phyloP scores from a whole-genome alignment of 2,329 filamentous ascomycete species.

The Didymella pinodella region DNA sequence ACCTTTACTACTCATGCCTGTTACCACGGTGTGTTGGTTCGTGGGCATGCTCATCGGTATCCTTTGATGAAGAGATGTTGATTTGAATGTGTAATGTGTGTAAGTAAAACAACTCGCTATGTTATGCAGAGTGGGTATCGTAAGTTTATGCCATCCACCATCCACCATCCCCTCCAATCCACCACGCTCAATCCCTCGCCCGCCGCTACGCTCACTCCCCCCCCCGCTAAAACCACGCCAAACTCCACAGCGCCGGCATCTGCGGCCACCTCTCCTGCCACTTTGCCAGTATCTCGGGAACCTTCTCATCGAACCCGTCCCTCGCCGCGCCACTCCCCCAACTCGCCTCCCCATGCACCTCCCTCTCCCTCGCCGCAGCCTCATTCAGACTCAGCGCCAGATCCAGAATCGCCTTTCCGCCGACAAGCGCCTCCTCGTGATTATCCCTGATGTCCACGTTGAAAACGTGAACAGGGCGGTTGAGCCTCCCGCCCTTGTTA shows the following conservation, averaged over 20 bases:
- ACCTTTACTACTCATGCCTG: too few species aligned
- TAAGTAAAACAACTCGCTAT: too few species aligned
- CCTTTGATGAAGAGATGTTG: too few species aligned
- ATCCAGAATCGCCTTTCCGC: conserved; percentile 90
- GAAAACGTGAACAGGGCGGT: conserved; percentile 94
- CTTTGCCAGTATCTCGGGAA: conserved; percentile 86
- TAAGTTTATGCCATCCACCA: too few species aligned
- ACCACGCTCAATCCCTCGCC: too few species aligned
- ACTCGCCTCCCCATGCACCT: conserved; percentile 66
- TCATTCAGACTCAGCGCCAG: conserved; percentile 85
- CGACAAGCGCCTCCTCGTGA: conserved; percentile 92
- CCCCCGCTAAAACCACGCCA: conserved; percentile 76
- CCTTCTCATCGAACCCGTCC: conserved; percentile 85
- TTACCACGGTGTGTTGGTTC: too few species aligned
- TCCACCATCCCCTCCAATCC: too few species aligned
- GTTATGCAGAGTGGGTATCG: too few species aligned
- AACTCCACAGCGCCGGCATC: conserved; percentile 88
- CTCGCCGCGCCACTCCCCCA: conserved; percentile 70
- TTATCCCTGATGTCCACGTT: conserved; percentile 99
- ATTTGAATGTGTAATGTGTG: too few species aligned
- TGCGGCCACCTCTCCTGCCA: conserved; percentile 98
- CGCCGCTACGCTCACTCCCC: too few species aligned
- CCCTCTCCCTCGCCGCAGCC: conserved; percentile 78
- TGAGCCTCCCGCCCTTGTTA: conserved; percentile 82
- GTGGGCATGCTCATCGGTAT: too few species aligned